Conservation (phyloP, 2,329 filamentous ascomycete species). For the Aspergillus sp. region DNA sequence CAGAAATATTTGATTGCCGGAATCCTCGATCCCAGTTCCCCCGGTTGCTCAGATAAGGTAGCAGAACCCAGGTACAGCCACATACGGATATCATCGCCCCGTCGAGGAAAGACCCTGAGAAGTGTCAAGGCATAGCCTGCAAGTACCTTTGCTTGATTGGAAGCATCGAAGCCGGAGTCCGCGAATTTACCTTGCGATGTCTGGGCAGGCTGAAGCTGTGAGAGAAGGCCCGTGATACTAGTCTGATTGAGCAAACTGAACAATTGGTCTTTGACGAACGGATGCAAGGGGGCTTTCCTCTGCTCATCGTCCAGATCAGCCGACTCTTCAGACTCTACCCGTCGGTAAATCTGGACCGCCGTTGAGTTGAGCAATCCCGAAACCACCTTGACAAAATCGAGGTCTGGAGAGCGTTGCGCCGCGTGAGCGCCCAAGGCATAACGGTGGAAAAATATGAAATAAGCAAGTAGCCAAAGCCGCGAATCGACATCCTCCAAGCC, state of each 20-base stretch:
- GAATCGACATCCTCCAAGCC: constrained; percentile 42
- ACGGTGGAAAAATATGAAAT: constrained; percentile 63
- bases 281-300: constrained; percentile 40
- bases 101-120: constrained; percentile 79
- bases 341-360: constrained; percentile 57
- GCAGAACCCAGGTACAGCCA: constrained; percentile 82
- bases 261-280: constrained; percentile 69
- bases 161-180: constrained; percentile 40
- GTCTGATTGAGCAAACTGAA: constrained; percentile 73
- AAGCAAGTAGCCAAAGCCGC: constrained; percentile 62
- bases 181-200: constrained; percentile 29
- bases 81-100: constrained; percentile 90
- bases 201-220: constrained; percentile 42
- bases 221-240: constrained; percentile 69
- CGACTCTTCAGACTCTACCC: constrained; percentile 50
- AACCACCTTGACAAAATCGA: constrained; percentile 60
- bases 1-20: constrained; percentile 86
- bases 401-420: constrained; percentile 50
- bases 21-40: constrained; percentile 43
- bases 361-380: constrained; percentile 61
- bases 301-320: constrained; percentile 32
- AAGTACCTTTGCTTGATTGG: constrained; percentile 70
- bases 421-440: constrained; percentile 47
- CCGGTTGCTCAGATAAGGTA: constrained; percentile 40
- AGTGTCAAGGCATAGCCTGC: constrained; percentile 87